Conservation (phyloP, 2,329 filamentous ascomycete genomes). For the Sporothrix dimorphospora region DNA sequence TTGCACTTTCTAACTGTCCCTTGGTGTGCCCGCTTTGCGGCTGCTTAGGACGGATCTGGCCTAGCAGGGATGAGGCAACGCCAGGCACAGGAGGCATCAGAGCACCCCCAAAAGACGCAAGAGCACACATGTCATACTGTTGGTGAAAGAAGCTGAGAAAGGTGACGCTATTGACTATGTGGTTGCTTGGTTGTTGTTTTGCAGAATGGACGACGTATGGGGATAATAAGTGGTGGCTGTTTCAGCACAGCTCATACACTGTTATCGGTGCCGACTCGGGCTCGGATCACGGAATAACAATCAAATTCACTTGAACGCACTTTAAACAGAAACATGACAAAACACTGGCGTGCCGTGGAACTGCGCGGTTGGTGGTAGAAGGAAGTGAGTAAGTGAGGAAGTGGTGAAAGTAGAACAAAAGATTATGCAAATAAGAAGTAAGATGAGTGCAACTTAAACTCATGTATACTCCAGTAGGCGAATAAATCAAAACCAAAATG, state of each 20-base stretch:
- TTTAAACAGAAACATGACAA: background rate
- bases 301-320: background rate
- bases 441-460: too few species aligned
- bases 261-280: background rate
- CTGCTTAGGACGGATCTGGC: background rate
- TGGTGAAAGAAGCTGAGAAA: background rate
- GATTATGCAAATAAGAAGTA: background rate
- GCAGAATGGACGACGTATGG: background rate
- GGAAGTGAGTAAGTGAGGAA: background rate
- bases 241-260: background rate
- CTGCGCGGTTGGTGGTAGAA: background rate
- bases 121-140: background rate
- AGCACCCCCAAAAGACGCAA: conserved; percentile 21
- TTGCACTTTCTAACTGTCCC: background rate
- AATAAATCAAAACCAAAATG: background rate
- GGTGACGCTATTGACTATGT: background rate
- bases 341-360: background rate
- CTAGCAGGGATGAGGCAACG: conserved; percentile 16
- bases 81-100: conserved; percentile 17
- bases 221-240: background rate
- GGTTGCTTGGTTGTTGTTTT: background rate
- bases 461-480: too few species aligned
- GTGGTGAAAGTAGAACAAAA: background rate
- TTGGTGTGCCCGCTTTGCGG: background rate
- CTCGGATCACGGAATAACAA: background rate